Percentiles rank a stretch among this genome's conserved stretches.
Evolutionary conservation across 2,329 filamentous ascomycete genomes (phyloP).

Genomic region (Sarocladiaceae sp.): DNA sequence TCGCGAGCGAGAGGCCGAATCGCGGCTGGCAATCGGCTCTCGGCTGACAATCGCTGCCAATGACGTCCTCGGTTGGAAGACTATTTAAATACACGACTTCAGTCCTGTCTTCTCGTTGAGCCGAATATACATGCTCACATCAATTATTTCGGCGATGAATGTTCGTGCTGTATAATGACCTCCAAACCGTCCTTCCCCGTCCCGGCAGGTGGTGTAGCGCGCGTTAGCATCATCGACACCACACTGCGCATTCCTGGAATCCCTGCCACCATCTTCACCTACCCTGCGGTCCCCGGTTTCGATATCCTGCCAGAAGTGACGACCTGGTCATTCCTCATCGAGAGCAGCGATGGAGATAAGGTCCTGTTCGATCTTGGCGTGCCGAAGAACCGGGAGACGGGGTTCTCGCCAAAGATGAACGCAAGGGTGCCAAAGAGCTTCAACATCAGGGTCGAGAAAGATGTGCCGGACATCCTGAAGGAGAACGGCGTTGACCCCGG

Average conservation of each 20-base stretch:
- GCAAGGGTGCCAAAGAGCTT: neutral
- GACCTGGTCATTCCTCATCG: constrained; percentile 8
- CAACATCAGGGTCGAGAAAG: neutral
- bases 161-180: neutral
- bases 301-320: neutral
- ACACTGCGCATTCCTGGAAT: constrained; percentile 1
- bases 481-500: constrained; percentile 1
- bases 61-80: too few relatives aligned
- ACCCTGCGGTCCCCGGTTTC: constrained; percentile 1
- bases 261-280: neutral
- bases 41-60: too few relatives aligned
- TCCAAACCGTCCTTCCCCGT: neutral
- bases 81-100: too few relatives aligned
- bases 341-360: constrained; percentile 5
- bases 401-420: neutral
- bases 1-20: too few relatives aligned
- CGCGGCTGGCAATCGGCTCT: too few relatives aligned
- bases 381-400: neutral
- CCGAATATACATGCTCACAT: too few relatives aligned
- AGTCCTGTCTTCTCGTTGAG: too few relatives aligned
- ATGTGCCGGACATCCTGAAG: neutral
- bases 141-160: too few relatives aligned
- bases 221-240: constrained; percentile 8
- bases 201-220: neutral
- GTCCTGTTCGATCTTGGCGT: constrained; percentile 9